Conservation (phyloP, 2,329 filamentous ascomycete genomes). For the Diaporthe ilicicola region DNA sequence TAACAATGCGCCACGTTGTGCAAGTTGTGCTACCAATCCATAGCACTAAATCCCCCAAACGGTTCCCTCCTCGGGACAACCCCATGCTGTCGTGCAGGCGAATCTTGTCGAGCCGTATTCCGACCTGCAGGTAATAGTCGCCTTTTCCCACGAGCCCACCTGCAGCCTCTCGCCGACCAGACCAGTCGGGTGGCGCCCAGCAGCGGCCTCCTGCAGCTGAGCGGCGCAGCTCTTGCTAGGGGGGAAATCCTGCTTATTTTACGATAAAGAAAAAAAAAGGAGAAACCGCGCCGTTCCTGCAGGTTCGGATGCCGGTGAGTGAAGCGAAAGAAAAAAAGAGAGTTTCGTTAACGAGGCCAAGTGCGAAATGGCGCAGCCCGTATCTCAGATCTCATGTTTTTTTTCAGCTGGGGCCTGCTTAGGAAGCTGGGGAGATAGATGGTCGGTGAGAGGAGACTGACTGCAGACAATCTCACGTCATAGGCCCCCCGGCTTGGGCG, state of each 20-base stretch:
- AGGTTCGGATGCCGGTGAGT: slow-evolving; percentile 7
- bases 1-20: neutral
- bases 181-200: slow-evolving; percentile 13
- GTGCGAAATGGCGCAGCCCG: neutral
- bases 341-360: no score
- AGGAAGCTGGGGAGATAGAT: neutral
- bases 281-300: neutral
- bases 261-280: neutral
- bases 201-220: neutral
- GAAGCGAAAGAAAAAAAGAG: no score
- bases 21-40: neutral
- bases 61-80: neutral
- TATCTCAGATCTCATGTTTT: no score
- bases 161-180: neutral
- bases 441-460: neutral
- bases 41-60: no score
- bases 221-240: neutral
- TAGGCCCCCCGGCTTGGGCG: neutral
- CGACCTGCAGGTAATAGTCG: slow-evolving; percentile 24
- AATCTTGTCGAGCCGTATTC: slow-evolving; percentile 1
- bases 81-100: neutral
- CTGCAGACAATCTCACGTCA: slow-evolving; percentile 12
- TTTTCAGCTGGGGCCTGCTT: neutral
- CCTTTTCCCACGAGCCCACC: neutral
- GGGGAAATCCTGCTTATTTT: neutral